Evolutionary conservation across 176 grass and related monocot genomes (phyloP), one percentile per base, ranked within the genome.

Genomic region (Musa itinerans): DNA sequence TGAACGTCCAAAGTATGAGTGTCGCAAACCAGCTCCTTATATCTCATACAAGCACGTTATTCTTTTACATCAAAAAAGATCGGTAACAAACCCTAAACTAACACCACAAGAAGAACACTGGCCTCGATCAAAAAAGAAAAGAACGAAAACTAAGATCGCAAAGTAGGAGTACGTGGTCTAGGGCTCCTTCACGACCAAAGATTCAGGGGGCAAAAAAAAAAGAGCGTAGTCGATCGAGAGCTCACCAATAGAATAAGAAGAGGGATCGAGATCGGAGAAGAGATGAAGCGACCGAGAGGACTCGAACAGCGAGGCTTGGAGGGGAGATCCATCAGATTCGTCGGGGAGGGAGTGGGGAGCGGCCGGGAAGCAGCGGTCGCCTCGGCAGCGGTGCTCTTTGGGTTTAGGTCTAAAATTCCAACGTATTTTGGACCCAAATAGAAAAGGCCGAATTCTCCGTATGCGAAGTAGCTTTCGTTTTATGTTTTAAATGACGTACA

Each of bases 231-330:
- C 48, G 21, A 74, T 29, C 23, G 72, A 24, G 24, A 2, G 13
- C 72, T 74, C 15, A 74, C 72, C 72, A 74, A 53, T 57, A 74
- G 12, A 53, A 56, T 54, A 2, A 74, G 21, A 14, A 74, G 9
- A 54, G 48, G 4, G 68, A 71, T 68, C 65, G 11, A 71, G 68
- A 71, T 10, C 49, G 49, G 25, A 74, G 26, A 68, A 68, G 24
- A 48, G 12, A 68, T 15, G 65, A 17, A 55, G 13, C 53, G 8
- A 50, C 12, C 16, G 0, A 29, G 12, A 29, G 20, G 25, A 2
- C 68, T 22, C 43, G 43, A 20, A 71, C 8, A 1, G 3, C 34
- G 68, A n/a, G 49, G n/a, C 50, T 51, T 71, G 23, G 16, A 51
- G 9, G 34, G 8, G 19, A 50, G 68, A 71, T 71, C 68, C 68